A percentile compares a stretch with the other conserved stretches of the same genome.
phyloP scores from a whole-genome alignment of 2,329 filamentous ascomycete genomes.

The Claviceps sp. region DNA sequence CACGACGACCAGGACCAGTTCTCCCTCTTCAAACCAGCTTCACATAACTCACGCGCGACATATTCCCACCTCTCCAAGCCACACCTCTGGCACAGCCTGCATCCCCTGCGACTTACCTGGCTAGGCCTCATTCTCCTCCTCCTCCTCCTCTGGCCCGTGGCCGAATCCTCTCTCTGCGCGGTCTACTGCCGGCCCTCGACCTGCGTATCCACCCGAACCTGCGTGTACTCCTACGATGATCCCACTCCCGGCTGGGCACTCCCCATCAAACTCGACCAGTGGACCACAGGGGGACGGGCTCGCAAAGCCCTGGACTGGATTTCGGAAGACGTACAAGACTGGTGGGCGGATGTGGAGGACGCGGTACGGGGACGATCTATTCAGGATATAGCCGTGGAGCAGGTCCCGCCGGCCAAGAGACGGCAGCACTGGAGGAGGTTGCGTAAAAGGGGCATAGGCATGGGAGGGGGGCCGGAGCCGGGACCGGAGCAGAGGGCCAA shows the following conservation, averaged over 20 bases:
- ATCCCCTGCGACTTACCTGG: conserved; percentile 32
- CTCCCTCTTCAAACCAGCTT: conserved; percentile 6
- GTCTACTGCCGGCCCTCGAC: conserved; percentile 40
- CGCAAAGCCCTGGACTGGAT: conserved; percentile 24
- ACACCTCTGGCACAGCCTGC: conserved; percentile 29
- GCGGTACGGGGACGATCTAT: conserved; percentile 30
- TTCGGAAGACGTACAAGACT: conserved; percentile 32
- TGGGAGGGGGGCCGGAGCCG: neutral
- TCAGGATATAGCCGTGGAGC: conserved; percentile 26
- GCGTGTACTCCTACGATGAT: conserved; percentile 43
- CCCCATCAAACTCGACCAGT: conserved; percentile 49
- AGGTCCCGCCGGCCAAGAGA: conserved; percentile 32
- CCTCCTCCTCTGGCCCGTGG: conserved; percentile 36
- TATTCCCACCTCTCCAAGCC: conserved; percentile 33
- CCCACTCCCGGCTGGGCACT: conserved; percentile 47
- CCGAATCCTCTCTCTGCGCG: conserved; percentile 40
- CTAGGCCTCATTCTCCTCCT: conserved; percentile 33
- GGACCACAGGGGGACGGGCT: conserved; percentile 39
- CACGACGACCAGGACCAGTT: conserved; percentile 1
- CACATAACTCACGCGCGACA: conserved; percentile 12
- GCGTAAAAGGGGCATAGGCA: conserved; percentile 26
- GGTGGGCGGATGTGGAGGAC: conserved; percentile 34
- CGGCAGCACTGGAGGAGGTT: conserved; percentile 37
- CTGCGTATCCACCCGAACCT: conserved; percentile 30
- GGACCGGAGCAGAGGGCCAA: conserved; percentile 27